Evolutionary conservation across 768 basidiomycete species (phyloP), one percentile per base, ranked within the genome.

Genomic region (Suillus spraguei): DNA sequence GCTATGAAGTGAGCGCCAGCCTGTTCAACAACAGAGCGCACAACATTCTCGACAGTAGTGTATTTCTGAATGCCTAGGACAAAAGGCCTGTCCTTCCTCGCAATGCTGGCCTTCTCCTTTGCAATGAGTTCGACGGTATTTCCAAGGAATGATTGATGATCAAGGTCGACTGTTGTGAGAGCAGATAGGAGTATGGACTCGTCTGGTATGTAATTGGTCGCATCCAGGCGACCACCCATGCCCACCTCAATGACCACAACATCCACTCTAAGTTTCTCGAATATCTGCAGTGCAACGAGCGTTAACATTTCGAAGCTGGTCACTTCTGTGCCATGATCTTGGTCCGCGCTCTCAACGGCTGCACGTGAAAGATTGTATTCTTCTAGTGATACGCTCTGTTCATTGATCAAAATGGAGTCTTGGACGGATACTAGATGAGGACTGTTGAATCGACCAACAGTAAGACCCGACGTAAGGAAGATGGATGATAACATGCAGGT

Each of bases 141-240:
- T 0, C 97, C 97, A 32, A 99, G 82, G 72, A 97, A 95, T 4
- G 85, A 84, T 67, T 96, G 94, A 74, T 99, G 97, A 77, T 99
- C 97, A 49, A 99, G 79, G 74, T 95, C 96, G 24, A 99, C 92
- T 3, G 88, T 77, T 0, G 95, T 94, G 33, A 99, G 80, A 38
- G 87, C 91, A n/a, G 92, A 93, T 2, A 89, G 86, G 38, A 94
- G 75, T 47, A 96, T 83, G 59, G 78, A 78, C 1, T 83, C 80
- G 52, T 89, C 84, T 2, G 92, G 84, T 22, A 99, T 85, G 60
- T 91, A 83, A 72, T 99, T 99, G 3, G 97, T 99, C 22, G 97
- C 97, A 73, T 99, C 97, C 58, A 90, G 76, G 4, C 86, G 82
- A 5, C 97, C 97, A 0, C 97, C 97, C 90, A 99, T 89, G 0